phyloP scores from a whole-genome alignment of 176 grass and related monocot species.

The Aegilops tauschii region DNA sequence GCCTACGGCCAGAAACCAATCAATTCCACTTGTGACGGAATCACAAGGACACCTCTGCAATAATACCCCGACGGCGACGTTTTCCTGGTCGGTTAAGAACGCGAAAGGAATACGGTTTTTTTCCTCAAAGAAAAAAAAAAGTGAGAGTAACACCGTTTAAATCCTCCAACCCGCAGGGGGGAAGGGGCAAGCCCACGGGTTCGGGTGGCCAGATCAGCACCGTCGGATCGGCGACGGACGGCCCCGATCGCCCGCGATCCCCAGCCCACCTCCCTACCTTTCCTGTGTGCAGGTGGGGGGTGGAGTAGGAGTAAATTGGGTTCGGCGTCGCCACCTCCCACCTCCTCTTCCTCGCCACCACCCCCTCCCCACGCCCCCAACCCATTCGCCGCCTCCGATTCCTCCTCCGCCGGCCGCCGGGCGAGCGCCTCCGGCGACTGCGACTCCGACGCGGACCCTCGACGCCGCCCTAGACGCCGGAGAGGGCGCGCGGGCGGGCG shows the following conservation, averaged over 20 bases:
- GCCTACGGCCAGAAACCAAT: neutral
- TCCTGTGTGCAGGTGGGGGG: neutral
- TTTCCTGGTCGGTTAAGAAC: neutral
- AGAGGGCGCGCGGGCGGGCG: neutral
- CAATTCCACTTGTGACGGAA: neutral
- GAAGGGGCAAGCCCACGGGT: neutral
- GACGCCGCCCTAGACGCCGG: neutral
- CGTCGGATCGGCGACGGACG: neutral
- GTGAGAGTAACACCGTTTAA: neutral
- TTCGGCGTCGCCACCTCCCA: slow-evolving; percentile 5
- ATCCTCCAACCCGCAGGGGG: neutral
- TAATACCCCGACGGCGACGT: neutral
- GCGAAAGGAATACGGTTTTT: neutral
- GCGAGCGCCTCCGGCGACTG: neutral
- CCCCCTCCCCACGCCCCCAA: slow-evolving; percentile 7
- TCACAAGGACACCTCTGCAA: neutral
- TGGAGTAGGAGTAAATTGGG: slow-evolving; percentile 4
- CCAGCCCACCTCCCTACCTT: neutral
- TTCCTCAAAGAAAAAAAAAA: neutral
- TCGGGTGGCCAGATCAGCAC: accelerated
- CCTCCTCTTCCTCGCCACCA: slow-evolving; percentile 19
- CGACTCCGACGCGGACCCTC: neutral
- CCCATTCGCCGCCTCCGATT: slow-evolving; percentile 25
- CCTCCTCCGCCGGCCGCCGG: neutral
- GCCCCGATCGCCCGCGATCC: neutral